Base-by-base conservation (phyloP, 2,329 filamentous ascomycete genomes). In the Colletotrichum aenigma region DNA sequence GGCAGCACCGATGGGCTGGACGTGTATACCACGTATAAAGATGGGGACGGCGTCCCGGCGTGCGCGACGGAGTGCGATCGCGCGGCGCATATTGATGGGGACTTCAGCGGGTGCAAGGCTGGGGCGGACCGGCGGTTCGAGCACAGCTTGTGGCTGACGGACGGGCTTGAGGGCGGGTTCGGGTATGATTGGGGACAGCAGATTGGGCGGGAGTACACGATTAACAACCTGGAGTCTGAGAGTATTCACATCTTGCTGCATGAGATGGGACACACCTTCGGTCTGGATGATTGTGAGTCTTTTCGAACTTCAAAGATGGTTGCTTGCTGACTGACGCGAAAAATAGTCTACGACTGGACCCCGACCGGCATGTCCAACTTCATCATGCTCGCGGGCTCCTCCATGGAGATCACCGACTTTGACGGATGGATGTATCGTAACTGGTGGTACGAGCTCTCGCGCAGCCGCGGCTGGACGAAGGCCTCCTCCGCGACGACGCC, bases 351-450 rank as follows among this genome's bases (percentile, higher is more conserved):
- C 61, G 61, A 87, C 79, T 88, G 86, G 86, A 85, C 83, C 18
- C 86, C 87, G 0, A 81, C 81, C 8, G 86, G 86, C 15, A 77
- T 85, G 32, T 78, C 78, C 13, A 85, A 82, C 77, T 88, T 88
- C 80, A 83, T 88, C 77, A 88, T 88, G 87, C 78, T 84, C 58
- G 86, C 87, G 62, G 87, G 87, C 7, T 84, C 83, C 43, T 80
- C 87, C 1, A 80, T 78, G 32, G 76, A 82, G 43, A 83, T 88
- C 24, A 88, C 87, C 2, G 86, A 88, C 48, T 88, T 88, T 67
- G 87, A 88, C 66, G 85, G 84, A 26, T 88, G 87, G 87, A 88
- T 88, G 86, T 78, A 85, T 58, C 79, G 86, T 0, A 86, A 88
- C 78, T 88, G 86, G 86, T 88, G 86, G 86, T 81, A 83, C 34